phyloP scores from a whole-genome alignment of 2,329 filamentous ascomycete species.

The Monosporascus ibericus region DNA sequence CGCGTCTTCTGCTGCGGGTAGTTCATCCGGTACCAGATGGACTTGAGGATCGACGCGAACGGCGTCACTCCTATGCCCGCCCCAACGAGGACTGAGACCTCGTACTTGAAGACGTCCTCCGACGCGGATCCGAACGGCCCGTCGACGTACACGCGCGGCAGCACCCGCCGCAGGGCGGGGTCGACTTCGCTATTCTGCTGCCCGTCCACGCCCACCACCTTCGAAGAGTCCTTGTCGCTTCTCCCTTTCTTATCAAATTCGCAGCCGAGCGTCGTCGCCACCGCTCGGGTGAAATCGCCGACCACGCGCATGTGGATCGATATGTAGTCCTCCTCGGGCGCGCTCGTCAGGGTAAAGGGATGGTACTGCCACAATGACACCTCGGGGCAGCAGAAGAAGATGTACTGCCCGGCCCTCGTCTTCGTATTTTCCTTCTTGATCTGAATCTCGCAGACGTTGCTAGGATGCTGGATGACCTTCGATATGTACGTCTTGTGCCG shows the following conservation, averaged over 20 bases:
- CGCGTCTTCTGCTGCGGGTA: slow-evolving; percentile 75
- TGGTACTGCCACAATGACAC: slow-evolving; percentile 87
- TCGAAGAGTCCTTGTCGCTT: slow-evolving; percentile 42
- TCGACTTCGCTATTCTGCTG: slow-evolving; percentile 56
- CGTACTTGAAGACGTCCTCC: slow-evolving; percentile 86
- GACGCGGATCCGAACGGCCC: slow-evolving; percentile 82
- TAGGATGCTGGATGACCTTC: slow-evolving; percentile 84
- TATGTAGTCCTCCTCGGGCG: slow-evolving; percentile 85
- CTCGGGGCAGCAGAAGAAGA: slow-evolving; percentile 82
- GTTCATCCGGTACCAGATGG: slow-evolving; percentile 91
- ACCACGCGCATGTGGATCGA: slow-evolving; percentile 78
- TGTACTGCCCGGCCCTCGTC: slow-evolving; percentile 78
- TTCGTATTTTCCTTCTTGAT: slow-evolving; percentile 87
- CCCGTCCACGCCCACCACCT: slow-evolving; percentile 63
- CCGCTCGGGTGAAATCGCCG: slow-evolving; percentile 71
- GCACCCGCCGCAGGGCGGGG: slow-evolving; percentile 63
- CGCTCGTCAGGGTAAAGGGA: slow-evolving; percentile 79
- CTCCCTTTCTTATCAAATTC: slow-evolving; percentile 55
- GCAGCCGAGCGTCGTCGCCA: slow-evolving; percentile 69
- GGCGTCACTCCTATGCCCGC: slow-evolving; percentile 83
- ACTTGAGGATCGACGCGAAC: slow-evolving; percentile 82
- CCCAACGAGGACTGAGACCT: slow-evolving; percentile 71
- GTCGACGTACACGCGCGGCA: slow-evolving; percentile 77
- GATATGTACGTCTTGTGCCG: slow-evolving; percentile 80
- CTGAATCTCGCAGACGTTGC: slow-evolving; percentile 84